These are phyloP conservation scores for Ophiocordyceps camponoti-floridani DNA, from an alignment of 2,329 filamentous ascomycete genomes.

Conservation along the genomic window DNA sequence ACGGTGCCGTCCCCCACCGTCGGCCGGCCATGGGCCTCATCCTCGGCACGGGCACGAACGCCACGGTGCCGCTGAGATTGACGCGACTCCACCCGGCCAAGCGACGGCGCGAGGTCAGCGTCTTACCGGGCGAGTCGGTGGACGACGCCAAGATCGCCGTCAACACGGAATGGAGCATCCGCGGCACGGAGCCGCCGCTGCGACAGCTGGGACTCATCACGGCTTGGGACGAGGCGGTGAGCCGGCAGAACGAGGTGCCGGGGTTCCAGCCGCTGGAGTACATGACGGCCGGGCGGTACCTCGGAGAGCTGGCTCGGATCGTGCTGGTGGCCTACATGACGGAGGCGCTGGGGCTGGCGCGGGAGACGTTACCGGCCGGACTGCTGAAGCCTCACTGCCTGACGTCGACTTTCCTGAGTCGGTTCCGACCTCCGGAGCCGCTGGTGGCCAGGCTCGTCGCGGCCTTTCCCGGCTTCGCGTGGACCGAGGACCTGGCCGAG, in stretches of 20 bases:
- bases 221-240: constrained; percentile 51
- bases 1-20: constrained; percentile 39
- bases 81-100: not conserved
- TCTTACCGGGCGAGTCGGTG: constrained; percentile 24
- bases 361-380: constrained; percentile 30
- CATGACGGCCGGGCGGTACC: constrained; percentile 64
- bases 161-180: constrained; percentile 75
- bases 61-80: not conserved
- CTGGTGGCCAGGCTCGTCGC: constrained; percentile 28
- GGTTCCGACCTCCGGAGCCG: constrained; percentile 38
- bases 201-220: constrained; percentile 45
- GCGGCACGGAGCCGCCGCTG: constrained; percentile 52
- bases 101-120: constrained; percentile 13
- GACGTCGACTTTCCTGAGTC: constrained; percentile 56
- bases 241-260: constrained; percentile 46
- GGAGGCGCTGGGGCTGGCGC: constrained; percentile 18
- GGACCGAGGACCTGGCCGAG: constrained; percentile 42
- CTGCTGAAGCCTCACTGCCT: constrained; percentile 43
- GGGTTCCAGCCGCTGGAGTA: constrained; percentile 75
- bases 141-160: constrained; percentile 51
- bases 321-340: constrained; percentile 49
- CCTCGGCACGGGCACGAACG: constrained; percentile 18
- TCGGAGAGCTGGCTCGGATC: constrained; percentile 58
- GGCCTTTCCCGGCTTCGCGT: constrained; percentile 42
- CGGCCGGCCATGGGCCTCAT: constrained; percentile 55